These are phyloP conservation scores for Sugiyamaella marilandica DNA, from an alignment of 805 yeast species.

Conservation along the genomic window DNA sequence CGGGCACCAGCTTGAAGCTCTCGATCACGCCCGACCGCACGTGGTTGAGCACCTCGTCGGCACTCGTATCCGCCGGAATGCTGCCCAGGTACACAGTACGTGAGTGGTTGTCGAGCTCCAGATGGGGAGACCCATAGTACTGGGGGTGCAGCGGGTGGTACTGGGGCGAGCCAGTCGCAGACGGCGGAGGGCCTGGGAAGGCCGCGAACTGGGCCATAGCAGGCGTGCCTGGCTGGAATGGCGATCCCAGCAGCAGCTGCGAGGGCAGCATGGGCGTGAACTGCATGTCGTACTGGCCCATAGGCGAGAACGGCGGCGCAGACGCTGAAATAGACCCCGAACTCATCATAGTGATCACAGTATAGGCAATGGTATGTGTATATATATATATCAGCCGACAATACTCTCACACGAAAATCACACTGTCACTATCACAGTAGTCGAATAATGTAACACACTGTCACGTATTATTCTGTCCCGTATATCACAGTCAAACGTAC, in stretches of 20 bases:
- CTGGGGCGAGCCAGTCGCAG: constrained; percentile 11
- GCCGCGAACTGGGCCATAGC: constrained; percentile 27
- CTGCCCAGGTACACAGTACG: constrained; percentile 90
- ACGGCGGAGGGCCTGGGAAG: constrained; percentile 15
- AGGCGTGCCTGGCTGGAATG: constrained; percentile 34
- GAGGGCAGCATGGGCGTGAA: constrained; percentile 33
- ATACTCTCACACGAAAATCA: too few relatives aligned
- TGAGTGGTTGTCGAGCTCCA: constrained; percentile 21
- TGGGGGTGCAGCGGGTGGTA: constrained; percentile 13
- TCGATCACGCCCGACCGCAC: constrained; percentile 90
- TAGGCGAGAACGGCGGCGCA: constrained; percentile 19
- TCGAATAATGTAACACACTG: too few relatives aligned
- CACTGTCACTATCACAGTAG: too few relatives aligned
- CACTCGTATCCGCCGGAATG: constrained; percentile 73
- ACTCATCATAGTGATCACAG: neutral
- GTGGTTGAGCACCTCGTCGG: constrained; percentile 80
- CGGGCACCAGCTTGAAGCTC: constrained; percentile 64
- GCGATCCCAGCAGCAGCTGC: constrained; percentile 34
- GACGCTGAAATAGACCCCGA: constrained; percentile 6
- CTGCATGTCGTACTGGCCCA: constrained; percentile 31
- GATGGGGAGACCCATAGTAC: constrained; percentile 14
- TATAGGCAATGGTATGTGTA: too few relatives aligned
- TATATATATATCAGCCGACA: too few relatives aligned
- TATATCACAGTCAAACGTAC: too few relatives aligned
- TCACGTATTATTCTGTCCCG: too few relatives aligned